Base-by-base conservation (phyloP, 2,329 filamentous ascomycete genomes). In the Rhynchosporium agropyri region DNA sequence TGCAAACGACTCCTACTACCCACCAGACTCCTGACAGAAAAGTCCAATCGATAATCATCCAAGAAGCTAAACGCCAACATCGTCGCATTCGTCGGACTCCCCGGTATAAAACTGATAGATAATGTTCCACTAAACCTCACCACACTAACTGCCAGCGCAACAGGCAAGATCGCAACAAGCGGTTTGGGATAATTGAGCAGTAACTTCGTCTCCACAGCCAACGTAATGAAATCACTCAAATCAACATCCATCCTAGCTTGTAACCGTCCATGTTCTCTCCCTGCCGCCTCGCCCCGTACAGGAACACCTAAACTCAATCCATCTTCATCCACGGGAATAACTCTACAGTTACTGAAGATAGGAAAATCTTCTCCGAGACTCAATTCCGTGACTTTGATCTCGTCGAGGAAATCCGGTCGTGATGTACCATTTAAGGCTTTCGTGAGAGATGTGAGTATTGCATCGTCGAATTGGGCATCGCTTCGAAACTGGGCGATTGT, bases 211-310 rank as follows among this genome's bases (percentile, higher is more conserved):
- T 99, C 95, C 31, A 99, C 83, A 0, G 92, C 95, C 60, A 99
- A 81, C 0, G 95, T 99, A 64, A 99, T 91, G 77, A 97, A 93
- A 77, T 99, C 95, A 76, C 90, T 95, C 63, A 99, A 79, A 75
- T 99, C 95, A 42, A 99, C 93, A 76, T 99, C 95, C 91, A 99
- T 96, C 63, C 93, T 82, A 0, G 95, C 95, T 76, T 99, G 95
- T 26, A 99, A 80, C 45, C 93, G 84, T 0, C 89, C 89, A 28
- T 92, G 91, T 59, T 86, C 84, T 40, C 80, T 80, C 46, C 63
- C 64, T 43, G 54, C 67, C 33, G 60, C 65, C 46, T 63, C 63
- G 12, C 66, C 70, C n/a, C 80, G 82, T 42, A 88, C 78, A 51
- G 48, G 38, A 40, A 48, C 79, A 45, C 80, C 82, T 45, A 88